Conservation (phyloP, 129 eudicot species). For the Lonicera japonica region DNA sequence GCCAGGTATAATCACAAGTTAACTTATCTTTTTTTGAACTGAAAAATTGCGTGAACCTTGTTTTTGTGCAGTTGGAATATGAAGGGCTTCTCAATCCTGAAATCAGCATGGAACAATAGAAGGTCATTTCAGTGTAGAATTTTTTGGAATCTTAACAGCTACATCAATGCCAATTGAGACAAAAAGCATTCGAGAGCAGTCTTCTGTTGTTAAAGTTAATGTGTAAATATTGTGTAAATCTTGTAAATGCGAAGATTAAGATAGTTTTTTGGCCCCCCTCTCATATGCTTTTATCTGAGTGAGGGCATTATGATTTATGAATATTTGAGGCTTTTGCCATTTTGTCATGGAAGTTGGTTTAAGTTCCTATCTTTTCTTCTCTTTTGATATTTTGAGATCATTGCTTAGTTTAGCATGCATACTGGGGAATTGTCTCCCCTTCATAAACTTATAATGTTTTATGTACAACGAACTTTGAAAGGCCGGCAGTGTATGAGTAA, state of each 20-base stretch:
- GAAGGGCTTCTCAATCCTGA: slow-evolving; percentile 54
- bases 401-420: neutral
- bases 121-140: neutral
- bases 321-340: neutral
- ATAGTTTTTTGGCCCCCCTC: slow-evolving; percentile 15
- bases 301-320: slow-evolving; percentile 1
- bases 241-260: slow-evolving; percentile 33
- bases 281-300: neutral
- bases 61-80: slow-evolving; percentile 54
- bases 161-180: neutral
- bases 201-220: slow-evolving; percentile 1
- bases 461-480: neutral
- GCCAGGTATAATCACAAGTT: no score
- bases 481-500: no score
- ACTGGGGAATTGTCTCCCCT: neutral
- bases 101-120: slow-evolving; percentile 34
- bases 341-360: neutral
- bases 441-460: neutral
- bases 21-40: no score
- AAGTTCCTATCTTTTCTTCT: neutral
- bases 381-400: no score
- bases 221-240: slow-evolving; percentile 34
- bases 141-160: neutral
- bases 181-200: neutral
- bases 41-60: neutral